Percentiles rank a stretch among this genome's conserved stretches.
Conservation (phyloP, 2,329 filamentous ascomycete species). For the Didymella lethalis region DNA sequence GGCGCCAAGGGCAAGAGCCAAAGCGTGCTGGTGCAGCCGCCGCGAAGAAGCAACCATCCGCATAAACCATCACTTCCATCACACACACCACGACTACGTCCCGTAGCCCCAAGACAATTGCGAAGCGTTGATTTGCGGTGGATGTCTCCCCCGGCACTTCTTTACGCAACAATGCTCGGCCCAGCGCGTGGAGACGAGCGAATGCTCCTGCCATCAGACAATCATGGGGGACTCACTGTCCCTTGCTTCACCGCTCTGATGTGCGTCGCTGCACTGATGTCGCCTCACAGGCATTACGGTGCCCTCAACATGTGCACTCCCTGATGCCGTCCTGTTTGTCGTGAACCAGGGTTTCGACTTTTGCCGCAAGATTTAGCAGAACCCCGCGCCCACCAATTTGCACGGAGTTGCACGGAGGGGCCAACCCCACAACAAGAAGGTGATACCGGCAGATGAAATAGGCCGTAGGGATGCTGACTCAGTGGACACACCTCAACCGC, state of each 20-base stretch:
- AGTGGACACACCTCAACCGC: background rate
- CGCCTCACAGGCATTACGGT: background rate
- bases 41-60: slow-evolving; percentile 33
- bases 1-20: slow-evolving; percentile 30
- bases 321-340: background rate
- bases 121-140: slow-evolving; percentile 22
- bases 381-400: slow-evolving; percentile 35
- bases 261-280: background rate
- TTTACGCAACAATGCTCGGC: slow-evolving; percentile 25
- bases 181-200: slow-evolving; percentile 13
- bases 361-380: slow-evolving; percentile 30
- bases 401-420: slow-evolving; percentile 29
- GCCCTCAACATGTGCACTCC: background rate
- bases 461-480: slow-evolving; percentile 26
- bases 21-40: slow-evolving; percentile 27
- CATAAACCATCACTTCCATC: slow-evolving; percentile 17
- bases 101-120: slow-evolving; percentile 10
- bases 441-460: slow-evolving; percentile 34
- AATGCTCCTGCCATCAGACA: background rate
- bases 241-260: slow-evolving; percentile 6
- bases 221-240: background rate
- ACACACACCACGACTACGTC: slow-evolving; percentile 9
- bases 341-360: slow-evolving; percentile 23
- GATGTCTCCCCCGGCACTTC: slow-evolving; percentile 19
- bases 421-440: slow-evolving; percentile 40